These are phyloP conservation scores for Puya raimondii DNA, from an alignment of 176 grass and related monocot genomes.

Conservation along the genomic window DNA sequence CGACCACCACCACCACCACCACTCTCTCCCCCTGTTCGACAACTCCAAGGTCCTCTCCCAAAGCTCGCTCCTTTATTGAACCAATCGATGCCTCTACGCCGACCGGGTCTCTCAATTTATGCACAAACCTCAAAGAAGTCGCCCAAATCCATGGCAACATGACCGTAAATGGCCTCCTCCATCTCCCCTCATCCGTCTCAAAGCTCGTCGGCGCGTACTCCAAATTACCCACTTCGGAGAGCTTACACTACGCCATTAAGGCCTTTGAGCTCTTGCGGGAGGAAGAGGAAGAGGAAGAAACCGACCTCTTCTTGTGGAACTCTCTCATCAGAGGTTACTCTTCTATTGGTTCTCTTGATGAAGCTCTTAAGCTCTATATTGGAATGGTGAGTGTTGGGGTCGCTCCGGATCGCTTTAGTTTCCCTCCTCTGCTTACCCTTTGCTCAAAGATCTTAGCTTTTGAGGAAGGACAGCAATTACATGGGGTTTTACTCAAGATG, in stretches of 20 bases:
- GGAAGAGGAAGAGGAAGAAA: conserved; percentile 2
- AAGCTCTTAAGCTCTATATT: conserved; percentile 6
- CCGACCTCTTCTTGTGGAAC: conserved; percentile 8
- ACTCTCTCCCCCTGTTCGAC: not conserved
- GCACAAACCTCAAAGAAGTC: conserved; percentile 5
- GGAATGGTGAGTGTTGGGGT: conserved; percentile 3
- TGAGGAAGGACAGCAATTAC: conserved; percentile 10
- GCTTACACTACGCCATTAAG: conserved; percentile 2
- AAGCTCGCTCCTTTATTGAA: not conserved
- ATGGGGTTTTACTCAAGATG: conserved; percentile 11
- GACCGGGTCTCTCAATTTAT: not conserved
- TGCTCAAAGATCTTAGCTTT: conserved; percentile 9
- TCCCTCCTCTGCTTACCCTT: conserved; percentile 4
- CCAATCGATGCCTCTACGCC: not conserved
- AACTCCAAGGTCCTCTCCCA: not conserved
- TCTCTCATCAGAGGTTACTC: conserved; percentile 15
- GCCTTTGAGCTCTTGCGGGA: not conserved
- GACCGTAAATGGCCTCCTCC: not conserved
- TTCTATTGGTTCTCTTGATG: not conserved
- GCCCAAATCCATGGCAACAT: conserved; percentile 8
- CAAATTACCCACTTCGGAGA: conserved; percentile 2
- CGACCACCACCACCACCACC: not conserved
- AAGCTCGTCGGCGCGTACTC: not conserved
- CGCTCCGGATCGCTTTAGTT: conserved; percentile 7
- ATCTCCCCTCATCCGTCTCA: not conserved